These are phyloP conservation scores for Penicillium roqueforti DNA, from an alignment of 495 filamentous ascomycete species.

Conservation along the genomic window DNA sequence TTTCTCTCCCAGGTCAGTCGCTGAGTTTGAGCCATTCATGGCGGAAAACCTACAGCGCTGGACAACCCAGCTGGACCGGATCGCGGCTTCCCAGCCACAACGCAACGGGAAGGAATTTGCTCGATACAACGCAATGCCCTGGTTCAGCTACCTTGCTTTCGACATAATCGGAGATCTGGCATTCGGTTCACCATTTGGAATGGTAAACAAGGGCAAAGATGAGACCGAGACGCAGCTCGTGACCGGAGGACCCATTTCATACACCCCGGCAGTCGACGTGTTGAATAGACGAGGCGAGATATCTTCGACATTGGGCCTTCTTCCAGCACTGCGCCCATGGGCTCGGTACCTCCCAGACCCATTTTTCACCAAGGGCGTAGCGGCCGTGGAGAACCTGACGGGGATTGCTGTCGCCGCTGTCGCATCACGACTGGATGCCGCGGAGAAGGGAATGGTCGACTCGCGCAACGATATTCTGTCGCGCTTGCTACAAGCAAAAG, in stretches of 20 bases:
- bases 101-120: slow-evolving; percentile 29
- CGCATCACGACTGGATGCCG: slow-evolving; percentile 57
- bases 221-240: slow-evolving; percentile 42
- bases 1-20: slow-evolving; percentile 67
- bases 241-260: slow-evolving; percentile 22
- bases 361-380: slow-evolving; percentile 37
- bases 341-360: slow-evolving; percentile 38
- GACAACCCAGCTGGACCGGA: slow-evolving; percentile 59
- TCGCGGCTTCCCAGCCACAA: slow-evolving; percentile 23
- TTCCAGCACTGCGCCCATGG: slow-evolving; percentile 33
- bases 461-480: slow-evolving; percentile 66
- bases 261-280: slow-evolving; percentile 35
- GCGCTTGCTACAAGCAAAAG: slow-evolving; percentile 70
- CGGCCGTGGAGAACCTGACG: slow-evolving; percentile 35
- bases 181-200: slow-evolving; percentile 40
- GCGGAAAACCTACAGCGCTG: slow-evolving; percentile 64
- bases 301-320: slow-evolving; percentile 33
- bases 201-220: slow-evolving; percentile 41
- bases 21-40: slow-evolving; percentile 76
- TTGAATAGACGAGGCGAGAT: slow-evolving; percentile 40
- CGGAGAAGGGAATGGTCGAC: slow-evolving; percentile 25
- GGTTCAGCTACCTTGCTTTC: slow-evolving; percentile 88
- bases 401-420: slow-evolving; percentile 69
- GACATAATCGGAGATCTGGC: slow-evolving; percentile 37
- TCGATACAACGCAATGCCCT: slow-evolving; percentile 66